Evolutionary conservation across 805 yeast species (phyloP).

Genomic region (Maudiozyma saulgeensis): DNA sequence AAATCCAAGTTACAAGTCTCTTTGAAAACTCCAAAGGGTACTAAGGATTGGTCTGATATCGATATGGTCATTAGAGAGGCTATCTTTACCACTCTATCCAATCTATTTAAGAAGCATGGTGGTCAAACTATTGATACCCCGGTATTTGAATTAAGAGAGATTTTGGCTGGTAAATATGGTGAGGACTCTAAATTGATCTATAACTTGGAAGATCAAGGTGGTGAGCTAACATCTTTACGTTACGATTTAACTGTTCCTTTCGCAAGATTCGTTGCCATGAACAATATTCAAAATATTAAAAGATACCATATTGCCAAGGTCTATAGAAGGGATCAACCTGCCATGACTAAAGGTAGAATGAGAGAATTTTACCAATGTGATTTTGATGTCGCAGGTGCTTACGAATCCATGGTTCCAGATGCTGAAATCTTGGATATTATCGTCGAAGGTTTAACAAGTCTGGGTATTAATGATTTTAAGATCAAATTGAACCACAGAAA

Average conservation of each 20-base stretch:
- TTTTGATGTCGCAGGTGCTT: slow-evolving; percentile 89
- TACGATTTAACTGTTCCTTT: slow-evolving; percentile 97
- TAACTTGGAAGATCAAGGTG: slow-evolving; percentile 97
- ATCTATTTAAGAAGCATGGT: slow-evolving; percentile 87
- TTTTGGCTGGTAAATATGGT: slow-evolving; percentile 94
- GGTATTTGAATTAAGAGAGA: slow-evolving; percentile 91
- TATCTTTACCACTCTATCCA: slow-evolving; percentile 62
- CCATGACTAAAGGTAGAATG: slow-evolving; percentile 99
- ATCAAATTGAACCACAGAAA: slow-evolving; percentile 92
- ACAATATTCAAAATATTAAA: slow-evolving; percentile 80
- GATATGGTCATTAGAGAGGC: slow-evolving; percentile 94
- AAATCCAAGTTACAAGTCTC: slow-evolving; percentile 54
- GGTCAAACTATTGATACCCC: slow-evolving; percentile 98
- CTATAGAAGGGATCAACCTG: slow-evolving; percentile 98
- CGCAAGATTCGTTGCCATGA: slow-evolving; percentile 95
- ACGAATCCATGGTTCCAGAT: slow-evolving; percentile 94
- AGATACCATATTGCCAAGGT: slow-evolving; percentile 97
- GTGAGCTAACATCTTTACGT: slow-evolving; percentile 89
- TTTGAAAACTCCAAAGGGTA: slow-evolving; percentile 91
- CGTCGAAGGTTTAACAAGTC: slow-evolving; percentile 73
- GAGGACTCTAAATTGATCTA: slow-evolving; percentile 96
- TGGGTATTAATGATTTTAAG: slow-evolving; percentile 85
- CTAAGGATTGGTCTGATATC: slow-evolving; percentile 97
- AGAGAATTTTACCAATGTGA: slow-evolving; percentile 99
- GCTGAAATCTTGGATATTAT: slow-evolving; percentile 75